phyloP scores from a whole-genome alignment of 352 stramenopile genomes.

The Pythium dissimile region DNA sequence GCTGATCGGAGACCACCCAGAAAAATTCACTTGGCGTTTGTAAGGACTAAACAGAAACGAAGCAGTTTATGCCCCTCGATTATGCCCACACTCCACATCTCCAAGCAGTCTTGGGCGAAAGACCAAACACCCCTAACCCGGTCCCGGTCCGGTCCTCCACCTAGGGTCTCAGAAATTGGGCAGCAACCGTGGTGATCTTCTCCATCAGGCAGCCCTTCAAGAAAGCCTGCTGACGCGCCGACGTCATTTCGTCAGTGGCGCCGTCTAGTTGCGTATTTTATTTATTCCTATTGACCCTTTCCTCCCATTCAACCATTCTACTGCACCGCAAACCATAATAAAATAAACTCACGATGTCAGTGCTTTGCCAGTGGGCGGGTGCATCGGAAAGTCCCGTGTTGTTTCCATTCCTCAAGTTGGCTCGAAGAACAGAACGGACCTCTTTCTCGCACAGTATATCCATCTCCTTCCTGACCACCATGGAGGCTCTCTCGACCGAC shows the following conservation, averaged over 20 bases:
- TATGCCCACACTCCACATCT: not conserved
- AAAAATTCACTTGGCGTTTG: not conserved
- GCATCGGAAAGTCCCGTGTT: slow-evolving; percentile 12
- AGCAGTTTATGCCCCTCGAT: not conserved
- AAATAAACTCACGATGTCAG: not conserved
- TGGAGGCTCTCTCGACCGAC: slow-evolving; percentile 19
- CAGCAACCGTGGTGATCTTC: slow-evolving; percentile 19
- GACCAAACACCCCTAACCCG: slow-evolving; percentile 1
- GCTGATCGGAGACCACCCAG: too few relatives aligned
- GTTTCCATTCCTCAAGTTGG: slow-evolving; percentile 19
- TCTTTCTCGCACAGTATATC: too few relatives aligned
- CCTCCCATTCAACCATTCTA: too few relatives aligned
- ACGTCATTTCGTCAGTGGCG: slow-evolving; percentile 28
- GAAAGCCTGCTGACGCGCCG: slow-evolving; percentile 22
- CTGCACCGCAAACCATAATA: too few relatives aligned
- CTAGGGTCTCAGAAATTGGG: too few relatives aligned
- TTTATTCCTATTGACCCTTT: not conserved
- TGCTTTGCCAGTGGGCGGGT: not conserved
- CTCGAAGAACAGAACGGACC: slow-evolving; percentile 12
- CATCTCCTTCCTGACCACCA: not conserved
- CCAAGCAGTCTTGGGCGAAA: not conserved
- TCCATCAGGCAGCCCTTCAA: slow-evolving; percentile 24
- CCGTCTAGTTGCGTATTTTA: slow-evolving; percentile 14
- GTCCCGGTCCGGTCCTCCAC: slow-evolving; percentile 9
- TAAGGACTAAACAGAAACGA: not conserved